Evolutionary conservation across 2,329 filamentous ascomycete genomes (phyloP).

Genomic region (Cercospora citrullina): DNA sequence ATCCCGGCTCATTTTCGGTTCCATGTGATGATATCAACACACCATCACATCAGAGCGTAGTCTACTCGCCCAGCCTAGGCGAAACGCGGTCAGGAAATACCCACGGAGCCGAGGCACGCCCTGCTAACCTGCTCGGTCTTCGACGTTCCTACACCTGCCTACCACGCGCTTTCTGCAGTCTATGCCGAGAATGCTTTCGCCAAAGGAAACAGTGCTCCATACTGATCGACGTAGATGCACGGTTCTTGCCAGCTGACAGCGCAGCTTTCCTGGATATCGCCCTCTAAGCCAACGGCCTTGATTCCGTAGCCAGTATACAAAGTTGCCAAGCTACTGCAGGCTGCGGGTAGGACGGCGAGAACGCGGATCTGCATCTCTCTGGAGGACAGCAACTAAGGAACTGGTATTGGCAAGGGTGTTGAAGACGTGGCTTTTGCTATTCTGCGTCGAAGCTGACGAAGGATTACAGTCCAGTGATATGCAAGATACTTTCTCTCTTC

Average conservation of each 20-base stretch:
- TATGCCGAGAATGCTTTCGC: not conserved
- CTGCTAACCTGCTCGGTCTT: not conserved
- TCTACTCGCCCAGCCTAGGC: not conserved
- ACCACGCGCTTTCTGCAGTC: not conserved
- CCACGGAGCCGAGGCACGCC: conserved; percentile 13
- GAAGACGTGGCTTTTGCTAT: not conserved
- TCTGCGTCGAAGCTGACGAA: not conserved
- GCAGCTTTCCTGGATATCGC: not conserved
- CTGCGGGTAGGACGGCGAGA: not conserved
- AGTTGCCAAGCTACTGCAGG: not conserved
- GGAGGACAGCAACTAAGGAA: not conserved
- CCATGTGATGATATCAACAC: conserved; percentile 16
- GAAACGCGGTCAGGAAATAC: not conserved
- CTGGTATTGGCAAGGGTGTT: not conserved
- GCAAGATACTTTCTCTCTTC: not conserved
- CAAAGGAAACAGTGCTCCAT: not conserved
- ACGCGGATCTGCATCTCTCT: not conserved
- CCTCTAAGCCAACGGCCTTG: not conserved
- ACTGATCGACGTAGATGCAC: not conserved
- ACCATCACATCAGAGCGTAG: not conserved
- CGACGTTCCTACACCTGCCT: not conserved
- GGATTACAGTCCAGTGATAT: not conserved
- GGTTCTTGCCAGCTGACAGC: not conserved
- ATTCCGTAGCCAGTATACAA: not conserved
- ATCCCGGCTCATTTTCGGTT: conserved; percentile 3